Base-by-base conservation (phyloP, 2,329 filamentous ascomycete genomes). In the Peltaster fructicola region DNA sequence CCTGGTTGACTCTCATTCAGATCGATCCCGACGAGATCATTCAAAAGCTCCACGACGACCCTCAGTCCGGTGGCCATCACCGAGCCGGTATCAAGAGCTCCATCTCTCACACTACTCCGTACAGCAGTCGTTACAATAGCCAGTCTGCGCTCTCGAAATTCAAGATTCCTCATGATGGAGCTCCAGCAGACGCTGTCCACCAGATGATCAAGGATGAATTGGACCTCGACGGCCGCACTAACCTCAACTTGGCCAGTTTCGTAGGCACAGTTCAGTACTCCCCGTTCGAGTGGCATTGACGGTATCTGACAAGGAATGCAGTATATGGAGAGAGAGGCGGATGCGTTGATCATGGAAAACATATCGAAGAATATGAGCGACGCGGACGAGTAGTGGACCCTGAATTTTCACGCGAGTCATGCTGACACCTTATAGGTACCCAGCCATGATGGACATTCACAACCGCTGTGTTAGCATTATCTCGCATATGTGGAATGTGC, bases 221-320 rank as follows among this genome's bases (percentile, higher is more conserved):
- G 17, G 66, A 73, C 44, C 54, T 75, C 3, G 69, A 75, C 39
- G 68, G 72, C 14, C 59, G 62, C 23, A 73, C 74, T 0, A 73
- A 72, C 36, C 51, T 78, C 34, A 79, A 79, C 39, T 50, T 76
- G 14, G 72, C 73, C 34, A 67, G 65, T 37, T 79, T 79, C 31
- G 73, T 79, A 1, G 65, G 67, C 17, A 79, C 74, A 1, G n/a
- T n/a, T n/a, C n/a, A n/a, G n/a, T 78, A 73, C 40, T 72, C 77
- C n/a, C n/a, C n/a, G n/a, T n/a, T n/a, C n/a, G n/a, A n/a, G n/a
- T n/a, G n/a, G n/a, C n/a, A n/a, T n/a, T n/a, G n/a, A n/a, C n/a
- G n/a, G n/a, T n/a, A n/a, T n/a, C n/a, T n/a, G 66, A 73, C 79
- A 41, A 57, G 61, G 7, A 63, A 74, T 36, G 27, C 17, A n/a